Evolutionary conservation across 768 basidiomycete species (phyloP).

Genomic region (Galerina marginata): DNA sequence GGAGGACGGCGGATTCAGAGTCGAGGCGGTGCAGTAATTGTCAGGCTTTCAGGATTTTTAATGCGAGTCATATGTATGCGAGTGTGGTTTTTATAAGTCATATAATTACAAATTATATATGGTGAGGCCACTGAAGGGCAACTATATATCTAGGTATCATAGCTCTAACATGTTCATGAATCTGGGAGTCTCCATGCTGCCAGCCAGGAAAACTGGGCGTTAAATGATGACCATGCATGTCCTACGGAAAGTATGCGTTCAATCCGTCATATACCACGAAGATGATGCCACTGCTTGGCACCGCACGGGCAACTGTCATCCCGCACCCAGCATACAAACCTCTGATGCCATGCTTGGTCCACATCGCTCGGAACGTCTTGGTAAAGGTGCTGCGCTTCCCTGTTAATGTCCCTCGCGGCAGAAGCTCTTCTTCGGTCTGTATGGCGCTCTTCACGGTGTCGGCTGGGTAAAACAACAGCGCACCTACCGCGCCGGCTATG

Average conservation of each 20-base stretch:
- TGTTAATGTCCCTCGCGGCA: constrained; percentile 44
- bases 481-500: constrained; percentile 84
- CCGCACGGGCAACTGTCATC: constrained; percentile 82
- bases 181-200: no score
- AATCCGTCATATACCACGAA: constrained; percentile 92
- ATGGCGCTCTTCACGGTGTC: constrained; percentile 95
- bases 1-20: no score
- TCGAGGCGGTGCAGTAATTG: no score
- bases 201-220: no score
- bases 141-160: no score
- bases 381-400: constrained; percentile 45
- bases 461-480: constrained; percentile 91
- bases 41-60: no score
- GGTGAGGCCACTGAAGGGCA: no score
- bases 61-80: no score
- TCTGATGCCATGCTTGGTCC: constrained; percentile 71
- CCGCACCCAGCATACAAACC: constrained; percentile 95
- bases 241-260: constrained; percentile 45
- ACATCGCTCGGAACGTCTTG: constrained; percentile 73
- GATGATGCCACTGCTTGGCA: constrained; percentile 91
- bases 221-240: no score
- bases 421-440: constrained; percentile 91
- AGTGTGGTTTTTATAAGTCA: no score
- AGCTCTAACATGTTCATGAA: no score
- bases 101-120: no score